Evolutionary conservation across 2,329 filamentous ascomycete genomes (phyloP).

Genomic region (Ophiostoma fasciatum): DNA sequence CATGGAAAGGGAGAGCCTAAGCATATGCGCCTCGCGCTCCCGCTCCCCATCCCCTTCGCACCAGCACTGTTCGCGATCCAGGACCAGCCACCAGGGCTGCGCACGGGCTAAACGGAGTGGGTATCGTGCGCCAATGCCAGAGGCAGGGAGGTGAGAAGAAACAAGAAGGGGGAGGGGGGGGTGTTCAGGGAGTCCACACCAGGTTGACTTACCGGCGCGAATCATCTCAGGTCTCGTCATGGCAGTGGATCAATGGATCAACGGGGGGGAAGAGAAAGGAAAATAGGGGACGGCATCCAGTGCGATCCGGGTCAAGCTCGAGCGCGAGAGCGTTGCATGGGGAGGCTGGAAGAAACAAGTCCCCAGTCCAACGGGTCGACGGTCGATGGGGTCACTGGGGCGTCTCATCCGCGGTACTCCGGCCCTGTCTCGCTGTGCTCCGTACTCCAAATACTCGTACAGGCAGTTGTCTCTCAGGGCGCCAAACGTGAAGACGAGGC

Average conservation of each 20-base stretch:
- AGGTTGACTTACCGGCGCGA: conserved; percentile 38
- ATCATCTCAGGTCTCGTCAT: conserved; percentile 47
- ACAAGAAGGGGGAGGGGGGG: conserved; percentile 1
- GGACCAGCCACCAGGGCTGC: conserved; percentile 5
- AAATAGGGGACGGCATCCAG: conserved; percentile 17
- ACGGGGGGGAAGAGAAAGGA: conserved; percentile 14
- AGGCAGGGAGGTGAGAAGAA: conserved; percentile 3
- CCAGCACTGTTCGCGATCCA: conserved; percentile 4
- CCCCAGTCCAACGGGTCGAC: conserved; percentile 8
- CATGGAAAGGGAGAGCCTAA: too few relatives aligned
- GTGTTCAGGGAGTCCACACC: conserved; percentile 3
- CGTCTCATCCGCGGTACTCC: conserved; percentile 1
- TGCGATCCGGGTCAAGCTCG: background rate
- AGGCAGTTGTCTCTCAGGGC: too few relatives aligned
- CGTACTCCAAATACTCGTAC: too few relatives aligned
- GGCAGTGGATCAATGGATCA: conserved; percentile 20
- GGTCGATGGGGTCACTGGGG: conserved; percentile 1
- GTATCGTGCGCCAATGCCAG: conserved; percentile 7
- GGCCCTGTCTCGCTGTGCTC: too few relatives aligned
- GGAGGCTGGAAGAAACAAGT: conserved; percentile 3
- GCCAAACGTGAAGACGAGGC: too few relatives aligned
- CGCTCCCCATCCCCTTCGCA: too few relatives aligned
- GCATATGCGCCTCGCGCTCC: background rate
- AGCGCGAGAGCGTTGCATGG: background rate
- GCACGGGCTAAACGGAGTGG: conserved; percentile 8